Evolutionary conservation across 495 filamentous ascomycete genomes (phyloP).

Genomic region (Penicillium argentinense): DNA sequence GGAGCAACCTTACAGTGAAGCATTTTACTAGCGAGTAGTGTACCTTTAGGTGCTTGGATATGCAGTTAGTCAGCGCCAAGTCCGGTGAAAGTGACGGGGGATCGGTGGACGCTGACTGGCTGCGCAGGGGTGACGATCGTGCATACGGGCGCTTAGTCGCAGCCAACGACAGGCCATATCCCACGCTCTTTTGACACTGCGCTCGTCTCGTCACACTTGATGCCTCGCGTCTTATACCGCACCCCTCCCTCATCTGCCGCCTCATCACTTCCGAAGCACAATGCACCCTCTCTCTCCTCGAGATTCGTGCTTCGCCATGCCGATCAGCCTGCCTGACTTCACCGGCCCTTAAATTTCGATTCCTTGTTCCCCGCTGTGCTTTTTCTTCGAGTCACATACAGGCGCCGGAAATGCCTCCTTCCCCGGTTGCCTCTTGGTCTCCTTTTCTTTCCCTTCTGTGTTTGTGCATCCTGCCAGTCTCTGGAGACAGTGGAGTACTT

Average conservation of each 20-base stretch:
- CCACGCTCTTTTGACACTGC: conserved; percentile 5
- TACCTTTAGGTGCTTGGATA: no score
- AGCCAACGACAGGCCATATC: conserved; percentile 31
- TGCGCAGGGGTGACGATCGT: conserved; percentile 23
- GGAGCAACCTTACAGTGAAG: no score
- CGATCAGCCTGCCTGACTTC: conserved; percentile 24
- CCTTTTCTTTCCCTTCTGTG: conserved; percentile 15
- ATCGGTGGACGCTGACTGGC: conserved; percentile 20
- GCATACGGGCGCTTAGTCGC: conserved; percentile 35
- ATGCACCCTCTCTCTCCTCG: conserved; percentile 16
- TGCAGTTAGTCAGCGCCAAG: neutral
- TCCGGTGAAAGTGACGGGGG: neutral
- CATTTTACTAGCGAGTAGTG: no score
- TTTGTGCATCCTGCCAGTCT: conserved; percentile 9
- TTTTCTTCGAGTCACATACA: conserved; percentile 10
- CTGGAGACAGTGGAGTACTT: conserved; percentile 5
- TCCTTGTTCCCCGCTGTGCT: conserved; percentile 12
- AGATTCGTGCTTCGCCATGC: conserved; percentile 25
- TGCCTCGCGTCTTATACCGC: conserved; percentile 25
- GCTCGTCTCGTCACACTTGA: conserved; percentile 37
- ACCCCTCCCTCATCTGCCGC: conserved; percentile 23
- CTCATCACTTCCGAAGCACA: conserved; percentile 23
- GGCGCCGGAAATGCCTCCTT: conserved; percentile 20
- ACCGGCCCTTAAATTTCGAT: conserved; percentile 19
- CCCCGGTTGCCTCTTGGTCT: conserved; percentile 8